Conservation (phyloP, 2,329 filamentous ascomycete genomes). For the Rhynchosporium graminicola region DNA sequence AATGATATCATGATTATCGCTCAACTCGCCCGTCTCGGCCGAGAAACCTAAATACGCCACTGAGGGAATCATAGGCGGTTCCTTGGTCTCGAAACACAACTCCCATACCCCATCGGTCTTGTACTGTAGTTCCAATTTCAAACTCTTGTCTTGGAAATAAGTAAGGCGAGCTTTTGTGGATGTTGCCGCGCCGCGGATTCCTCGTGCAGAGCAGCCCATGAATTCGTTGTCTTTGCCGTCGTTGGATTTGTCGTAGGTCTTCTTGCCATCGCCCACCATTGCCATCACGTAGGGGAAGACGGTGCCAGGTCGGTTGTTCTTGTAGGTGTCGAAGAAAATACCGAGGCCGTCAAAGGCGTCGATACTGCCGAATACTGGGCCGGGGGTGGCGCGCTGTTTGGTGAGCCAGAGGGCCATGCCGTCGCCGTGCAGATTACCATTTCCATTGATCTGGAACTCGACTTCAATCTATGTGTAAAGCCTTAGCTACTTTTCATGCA, state of each 20-base stretch:
- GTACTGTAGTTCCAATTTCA: constrained; percentile 92
- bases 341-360: constrained; percentile 94
- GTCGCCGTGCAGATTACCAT: constrained; percentile 89
- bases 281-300: constrained; percentile 99
- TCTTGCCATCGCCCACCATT: constrained; percentile 92
- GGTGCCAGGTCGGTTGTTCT: constrained; percentile 95
- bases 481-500: not conserved
- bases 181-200: constrained; percentile 76
- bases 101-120: constrained; percentile 87
- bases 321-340: constrained; percentile 95
- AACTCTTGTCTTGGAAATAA: constrained; percentile 93
- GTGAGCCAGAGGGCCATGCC: constrained; percentile 98
- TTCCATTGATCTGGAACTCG: constrained; percentile 91
- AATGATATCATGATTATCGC: constrained; percentile 97
- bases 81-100: constrained; percentile 77
- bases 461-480: constrained; percentile 67
- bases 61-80: constrained; percentile 74
- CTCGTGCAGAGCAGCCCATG: constrained; percentile 91
- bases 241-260: constrained; percentile 85
- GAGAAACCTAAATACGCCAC: constrained; percentile 76
- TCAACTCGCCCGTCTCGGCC: constrained; percentile 92
- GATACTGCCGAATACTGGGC: constrained; percentile 82
- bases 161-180: constrained; percentile 87
- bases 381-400: constrained; percentile 79
- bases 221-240: constrained; percentile 93